Evolutionary conservation across 352 stramenopile species (phyloP).

Genomic region (Globisporangium paroecandrum): DNA sequence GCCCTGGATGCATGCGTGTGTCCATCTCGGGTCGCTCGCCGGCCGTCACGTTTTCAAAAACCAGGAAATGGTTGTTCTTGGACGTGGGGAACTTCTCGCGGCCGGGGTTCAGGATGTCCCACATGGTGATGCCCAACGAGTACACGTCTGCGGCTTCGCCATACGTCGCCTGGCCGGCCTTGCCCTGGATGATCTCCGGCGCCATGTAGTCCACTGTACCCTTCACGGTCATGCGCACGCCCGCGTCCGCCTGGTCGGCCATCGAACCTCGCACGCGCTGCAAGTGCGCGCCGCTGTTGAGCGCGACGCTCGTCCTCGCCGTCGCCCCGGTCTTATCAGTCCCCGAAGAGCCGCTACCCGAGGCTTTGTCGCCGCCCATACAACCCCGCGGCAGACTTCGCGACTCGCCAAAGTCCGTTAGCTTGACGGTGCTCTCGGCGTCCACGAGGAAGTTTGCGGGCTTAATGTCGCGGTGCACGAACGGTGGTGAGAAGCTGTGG

Average conservation of each 20-base stretch:
- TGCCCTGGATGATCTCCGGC: conserved; percentile 69
- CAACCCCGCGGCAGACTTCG: conserved; percentile 38
- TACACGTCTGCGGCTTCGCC: conserved; percentile 70
- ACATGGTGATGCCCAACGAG: conserved; percentile 70
- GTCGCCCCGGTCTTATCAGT: conserved; percentile 15
- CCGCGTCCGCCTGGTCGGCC: conserved; percentile 7
- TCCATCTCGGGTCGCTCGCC: conserved; percentile 46
- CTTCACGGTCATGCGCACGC: conserved; percentile 47
- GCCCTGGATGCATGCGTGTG: conserved; percentile 25
- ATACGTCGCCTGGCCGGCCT: conserved; percentile 46
- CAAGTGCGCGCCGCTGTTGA: conserved; percentile 29
- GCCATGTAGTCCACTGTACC: conserved; percentile 81
- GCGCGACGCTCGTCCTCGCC: conserved; percentile 28
- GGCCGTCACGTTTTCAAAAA: conserved; percentile 52
- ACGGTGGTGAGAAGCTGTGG: conserved; percentile 67
- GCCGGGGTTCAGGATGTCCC: conserved; percentile 61
- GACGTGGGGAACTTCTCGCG: conserved; percentile 44
- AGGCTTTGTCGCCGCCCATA: conserved; percentile 26
- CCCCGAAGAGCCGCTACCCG: neutral
- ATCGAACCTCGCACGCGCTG: conserved; percentile 28
- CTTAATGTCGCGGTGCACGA: conserved; percentile 79
- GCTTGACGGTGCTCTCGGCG: conserved; percentile 47
- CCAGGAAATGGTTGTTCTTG: conserved; percentile 52
- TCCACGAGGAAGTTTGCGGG: conserved; percentile 76
- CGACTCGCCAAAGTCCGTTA: conserved; percentile 75